phyloP scores from a whole-genome alignment of 2,329 filamentous ascomycete species.

The Colletotrichum aenigma region DNA sequence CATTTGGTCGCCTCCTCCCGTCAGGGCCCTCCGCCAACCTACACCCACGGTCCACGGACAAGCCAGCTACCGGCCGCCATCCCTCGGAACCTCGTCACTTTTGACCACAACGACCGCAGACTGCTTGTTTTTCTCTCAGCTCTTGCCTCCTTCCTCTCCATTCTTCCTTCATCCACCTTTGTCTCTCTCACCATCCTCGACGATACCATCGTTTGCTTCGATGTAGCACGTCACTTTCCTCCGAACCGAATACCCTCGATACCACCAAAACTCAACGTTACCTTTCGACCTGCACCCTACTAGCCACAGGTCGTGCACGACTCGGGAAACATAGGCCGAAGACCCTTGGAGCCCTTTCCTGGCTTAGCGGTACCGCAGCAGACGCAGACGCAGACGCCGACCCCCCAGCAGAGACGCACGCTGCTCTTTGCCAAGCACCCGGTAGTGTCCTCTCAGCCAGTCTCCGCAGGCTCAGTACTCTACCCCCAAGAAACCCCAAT shows the following conservation, averaged over 20 bases:
- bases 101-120: slow-evolving; percentile 6
- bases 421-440: neutral
- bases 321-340: slow-evolving; percentile 9
- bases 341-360: slow-evolving; percentile 1
- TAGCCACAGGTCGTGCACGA: slow-evolving; percentile 14
- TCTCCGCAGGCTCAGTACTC: neutral
- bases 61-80: slow-evolving; percentile 5
- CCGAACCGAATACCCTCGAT: neutral
- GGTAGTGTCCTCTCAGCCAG: neutral
- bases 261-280: neutral
- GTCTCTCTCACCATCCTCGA: neutral
- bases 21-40: slow-evolving; percentile 6
- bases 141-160: neutral
- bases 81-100: slow-evolving; percentile 21
- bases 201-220: neutral
- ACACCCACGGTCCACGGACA: slow-evolving; percentile 1
- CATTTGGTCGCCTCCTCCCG: slow-evolving; percentile 12
- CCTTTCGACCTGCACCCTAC: neutral
- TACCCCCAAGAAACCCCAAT: neutral
- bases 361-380: slow-evolving; percentile 10
- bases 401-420: neutral
- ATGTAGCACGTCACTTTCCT: slow-evolving; percentile 1
- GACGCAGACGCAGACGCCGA: slow-evolving; percentile 1
- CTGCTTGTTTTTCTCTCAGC: neutral
- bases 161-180: neutral